Evolutionary conservation across 345 rosid genomes (phyloP).

Genomic region (Aquilaria yunnanensis): DNA sequence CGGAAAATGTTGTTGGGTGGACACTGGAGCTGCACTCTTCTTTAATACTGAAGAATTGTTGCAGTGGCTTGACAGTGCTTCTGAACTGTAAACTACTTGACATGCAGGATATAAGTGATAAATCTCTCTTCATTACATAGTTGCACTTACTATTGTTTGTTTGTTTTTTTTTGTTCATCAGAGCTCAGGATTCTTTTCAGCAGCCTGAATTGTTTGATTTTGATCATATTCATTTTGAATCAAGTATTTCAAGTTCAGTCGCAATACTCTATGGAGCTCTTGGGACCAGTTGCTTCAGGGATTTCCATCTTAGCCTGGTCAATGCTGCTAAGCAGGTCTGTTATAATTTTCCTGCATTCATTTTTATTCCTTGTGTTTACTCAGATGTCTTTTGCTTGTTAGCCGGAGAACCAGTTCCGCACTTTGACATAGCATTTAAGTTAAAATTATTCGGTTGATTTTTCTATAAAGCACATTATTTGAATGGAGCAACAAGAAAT

Average conservation of each 20-base stretch:
- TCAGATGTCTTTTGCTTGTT: background rate
- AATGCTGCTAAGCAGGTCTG: conserved; percentile 73
- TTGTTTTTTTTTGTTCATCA: conserved; percentile 22
- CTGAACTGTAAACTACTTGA: conserved; percentile 38
- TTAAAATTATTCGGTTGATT: conserved; percentile 1
- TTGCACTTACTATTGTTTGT: conserved; percentile 11
- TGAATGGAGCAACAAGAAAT: conserved; percentile 4
- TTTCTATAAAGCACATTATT: background rate
- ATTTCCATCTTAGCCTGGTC: conserved; percentile 59
- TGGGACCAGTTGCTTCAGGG: conserved; percentile 78
- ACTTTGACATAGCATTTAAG: background rate
- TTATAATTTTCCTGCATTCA: background rate
- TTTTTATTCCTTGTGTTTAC: background rate
- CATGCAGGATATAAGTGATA: conserved; percentile 2
- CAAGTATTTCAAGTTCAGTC: conserved; percentile 52
- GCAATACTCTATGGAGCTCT: conserved; percentile 90
- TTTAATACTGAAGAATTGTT: conserved; percentile 60
- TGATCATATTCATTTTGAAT: conserved; percentile 68
- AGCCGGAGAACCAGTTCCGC: background rate
- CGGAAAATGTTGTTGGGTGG: conserved; percentile 93
- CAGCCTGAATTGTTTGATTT: conserved; percentile 85
- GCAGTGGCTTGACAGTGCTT: conserved; percentile 47
- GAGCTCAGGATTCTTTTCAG: conserved; percentile 57
- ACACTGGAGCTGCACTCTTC: conserved; percentile 72
- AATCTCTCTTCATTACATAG: background rate